Evolutionary conservation across 2,329 filamentous ascomycete species (phyloP).

Genomic region (Colletotrichum karsti): DNA sequence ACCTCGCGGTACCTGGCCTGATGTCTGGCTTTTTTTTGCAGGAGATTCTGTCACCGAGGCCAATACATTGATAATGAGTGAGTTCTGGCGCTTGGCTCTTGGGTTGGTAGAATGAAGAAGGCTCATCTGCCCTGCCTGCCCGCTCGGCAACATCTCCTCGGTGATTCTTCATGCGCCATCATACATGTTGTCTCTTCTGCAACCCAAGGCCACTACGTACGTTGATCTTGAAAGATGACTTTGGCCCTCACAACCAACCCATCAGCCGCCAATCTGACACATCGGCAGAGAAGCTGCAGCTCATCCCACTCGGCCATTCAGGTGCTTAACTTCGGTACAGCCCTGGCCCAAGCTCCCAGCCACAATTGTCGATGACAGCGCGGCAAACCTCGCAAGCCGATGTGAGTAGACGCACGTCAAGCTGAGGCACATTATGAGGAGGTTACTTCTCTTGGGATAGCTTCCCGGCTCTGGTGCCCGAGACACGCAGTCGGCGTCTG

Average conservation of each 20-base stretch:
- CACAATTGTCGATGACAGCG: neutral
- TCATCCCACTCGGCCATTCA: neutral
- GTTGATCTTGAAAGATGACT: too few species aligned
- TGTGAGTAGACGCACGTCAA: neutral
- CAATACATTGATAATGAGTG: too few species aligned
- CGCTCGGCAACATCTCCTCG: neutral
- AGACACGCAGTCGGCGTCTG: neutral
- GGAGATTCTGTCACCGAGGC: too few species aligned
- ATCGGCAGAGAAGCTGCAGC: neutral
- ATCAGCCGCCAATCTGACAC: neutral
- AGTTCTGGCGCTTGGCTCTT: too few species aligned
- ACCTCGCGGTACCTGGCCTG: constrained; percentile 1
- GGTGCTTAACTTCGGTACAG: neutral
- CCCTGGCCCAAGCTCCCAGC: constrained; percentile 1
- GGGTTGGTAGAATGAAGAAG: neutral
- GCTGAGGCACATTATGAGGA: neutral
- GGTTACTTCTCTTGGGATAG: neutral
- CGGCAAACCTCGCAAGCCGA: neutral
- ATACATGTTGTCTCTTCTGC: too few species aligned
- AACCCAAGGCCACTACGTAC: too few species aligned
- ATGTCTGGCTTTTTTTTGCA: neutral
- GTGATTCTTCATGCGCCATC: too few species aligned
- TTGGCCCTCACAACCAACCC: too few species aligned
- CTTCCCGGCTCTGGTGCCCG: neutral
- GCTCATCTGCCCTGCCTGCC: neutral